Evolutionary conservation across 129 eudicot species (phyloP).

Genomic region (Lactuca sativa): DNA sequence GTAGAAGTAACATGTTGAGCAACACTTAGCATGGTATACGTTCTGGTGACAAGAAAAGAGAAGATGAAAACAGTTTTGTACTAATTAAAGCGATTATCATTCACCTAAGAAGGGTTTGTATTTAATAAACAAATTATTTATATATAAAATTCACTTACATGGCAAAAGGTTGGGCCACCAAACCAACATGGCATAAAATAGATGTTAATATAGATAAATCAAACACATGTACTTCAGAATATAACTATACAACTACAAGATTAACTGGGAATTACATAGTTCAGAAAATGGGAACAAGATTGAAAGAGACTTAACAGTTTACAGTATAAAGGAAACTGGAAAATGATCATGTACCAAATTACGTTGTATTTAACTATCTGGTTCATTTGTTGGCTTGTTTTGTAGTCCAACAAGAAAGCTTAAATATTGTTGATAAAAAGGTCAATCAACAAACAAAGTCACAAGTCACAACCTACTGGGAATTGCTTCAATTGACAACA

Average conservation of each 20-base stretch:
- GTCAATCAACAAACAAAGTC: slow-evolving; percentile 11
- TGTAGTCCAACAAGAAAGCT: slow-evolving; percentile 3
- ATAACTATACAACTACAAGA: too few species aligned
- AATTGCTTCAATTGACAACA: slow-evolving; percentile 6
- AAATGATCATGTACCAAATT: slow-evolving; percentile 17
- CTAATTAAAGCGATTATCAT: too few species aligned
- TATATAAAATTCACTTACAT: too few species aligned
- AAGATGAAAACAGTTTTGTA: too few species aligned
- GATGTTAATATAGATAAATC: slow-evolving; percentile 2
- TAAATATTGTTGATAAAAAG: background rate
- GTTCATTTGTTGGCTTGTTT: slow-evolving; percentile 11
- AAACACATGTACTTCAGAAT: too few species aligned
- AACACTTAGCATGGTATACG: too few species aligned
- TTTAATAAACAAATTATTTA: background rate
- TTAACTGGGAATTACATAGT: background rate
- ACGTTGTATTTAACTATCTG: background rate
- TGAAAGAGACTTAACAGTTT: background rate
- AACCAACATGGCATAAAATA: background rate
- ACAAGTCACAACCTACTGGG: slow-evolving; percentile 3
- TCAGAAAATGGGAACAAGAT: slow-evolving; percentile 7
- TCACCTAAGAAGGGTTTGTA: slow-evolving; percentile 21
- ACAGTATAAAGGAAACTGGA: background rate
- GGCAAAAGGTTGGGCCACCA: too few species aligned
- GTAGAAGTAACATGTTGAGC: too few species aligned
- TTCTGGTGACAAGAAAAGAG: too few species aligned